phyloP scores from a whole-genome alignment of 352 stramenopile species.

The Phytophthora idaei region DNA sequence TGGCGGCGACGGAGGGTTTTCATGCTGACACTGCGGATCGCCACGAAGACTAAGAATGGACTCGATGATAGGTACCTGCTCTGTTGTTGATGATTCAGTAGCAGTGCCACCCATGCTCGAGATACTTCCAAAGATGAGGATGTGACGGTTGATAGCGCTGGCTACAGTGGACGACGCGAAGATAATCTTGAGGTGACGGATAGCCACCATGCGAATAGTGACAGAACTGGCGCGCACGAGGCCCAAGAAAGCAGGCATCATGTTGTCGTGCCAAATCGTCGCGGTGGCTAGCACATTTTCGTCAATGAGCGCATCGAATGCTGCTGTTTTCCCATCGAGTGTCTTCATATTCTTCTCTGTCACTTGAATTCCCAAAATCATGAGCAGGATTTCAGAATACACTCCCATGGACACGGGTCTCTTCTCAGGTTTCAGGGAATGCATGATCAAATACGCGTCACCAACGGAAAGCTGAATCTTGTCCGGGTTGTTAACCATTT shows the following conservation, averaged over 20 bases:
- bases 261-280: slow-evolving; percentile 71
- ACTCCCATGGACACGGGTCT: slow-evolving; percentile 75
- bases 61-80: slow-evolving; percentile 81
- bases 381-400: slow-evolving; percentile 80
- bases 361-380: slow-evolving; percentile 78
- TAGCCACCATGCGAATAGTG: slow-evolving; percentile 65
- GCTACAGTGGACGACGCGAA: slow-evolving; percentile 62
- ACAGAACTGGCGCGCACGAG: slow-evolving; percentile 60
- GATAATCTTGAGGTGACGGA: slow-evolving; percentile 69
- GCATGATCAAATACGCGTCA: slow-evolving; percentile 83
- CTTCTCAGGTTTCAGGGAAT: slow-evolving; percentile 73
- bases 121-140: slow-evolving; percentile 83
- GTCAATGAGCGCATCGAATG: slow-evolving; percentile 58
- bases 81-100: slow-evolving; percentile 77
- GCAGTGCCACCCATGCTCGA: slow-evolving; percentile 65
- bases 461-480: slow-evolving; percentile 81
- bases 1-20: slow-evolving; percentile 31
- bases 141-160: slow-evolving; percentile 78
- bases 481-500: slow-evolving; percentile 69
- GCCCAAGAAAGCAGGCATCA: slow-evolving; percentile 69
- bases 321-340: slow-evolving; percentile 52
- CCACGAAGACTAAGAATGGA: slow-evolving; percentile 77
- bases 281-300: slow-evolving; percentile 54
- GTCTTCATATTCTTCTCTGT: slow-evolving; percentile 58
- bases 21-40: slow-evolving; percentile 38